Evolutionary conservation across 139 green algal genomes (phyloP).

Genomic region (Diplosphaera chodatii): DNA sequence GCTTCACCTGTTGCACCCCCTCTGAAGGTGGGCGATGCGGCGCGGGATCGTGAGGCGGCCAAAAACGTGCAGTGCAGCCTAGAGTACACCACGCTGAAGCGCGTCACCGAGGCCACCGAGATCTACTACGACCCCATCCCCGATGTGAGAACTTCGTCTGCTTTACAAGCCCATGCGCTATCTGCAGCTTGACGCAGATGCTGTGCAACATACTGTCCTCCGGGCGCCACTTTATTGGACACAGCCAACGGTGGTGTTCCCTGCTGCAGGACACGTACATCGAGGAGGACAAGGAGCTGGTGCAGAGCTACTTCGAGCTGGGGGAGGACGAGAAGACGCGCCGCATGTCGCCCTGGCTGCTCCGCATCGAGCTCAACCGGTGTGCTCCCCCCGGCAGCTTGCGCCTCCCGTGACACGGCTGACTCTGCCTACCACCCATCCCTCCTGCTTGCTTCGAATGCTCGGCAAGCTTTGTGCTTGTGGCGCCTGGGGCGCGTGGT

Average conservation of each 20-base stretch:
- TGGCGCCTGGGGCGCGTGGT: too few relatives aligned
- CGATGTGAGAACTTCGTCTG: neutral
- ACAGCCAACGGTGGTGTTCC: too few relatives aligned
- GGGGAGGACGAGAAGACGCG: conserved; percentile 66
- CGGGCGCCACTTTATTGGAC: too few relatives aligned
- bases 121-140: conserved; percentile 82
- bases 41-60: conserved; percentile 67
- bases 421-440: too few relatives aligned
- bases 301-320: conserved; percentile 82
- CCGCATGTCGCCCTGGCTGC: conserved; percentile 88
- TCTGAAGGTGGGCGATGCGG: conserved; percentile 22
- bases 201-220: too few relatives aligned
- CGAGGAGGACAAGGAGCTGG: conserved; percentile 81
- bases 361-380: conserved; percentile 68
- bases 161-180: too few relatives aligned
- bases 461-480: too few relatives aligned
- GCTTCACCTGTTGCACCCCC: conserved; percentile 61
- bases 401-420: too few relatives aligned
- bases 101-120: conserved; percentile 69
- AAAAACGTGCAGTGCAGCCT: conserved; percentile 90
- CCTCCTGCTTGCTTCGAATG: too few relatives aligned
- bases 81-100: conserved; percentile 93
- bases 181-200: too few relatives aligned
- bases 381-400: too few relatives aligned
- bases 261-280: conserved; percentile 67